Base-by-base conservation (phyloP, 2,329 filamentous ascomycete genomes). In the Diaporthe sp. region DNA sequence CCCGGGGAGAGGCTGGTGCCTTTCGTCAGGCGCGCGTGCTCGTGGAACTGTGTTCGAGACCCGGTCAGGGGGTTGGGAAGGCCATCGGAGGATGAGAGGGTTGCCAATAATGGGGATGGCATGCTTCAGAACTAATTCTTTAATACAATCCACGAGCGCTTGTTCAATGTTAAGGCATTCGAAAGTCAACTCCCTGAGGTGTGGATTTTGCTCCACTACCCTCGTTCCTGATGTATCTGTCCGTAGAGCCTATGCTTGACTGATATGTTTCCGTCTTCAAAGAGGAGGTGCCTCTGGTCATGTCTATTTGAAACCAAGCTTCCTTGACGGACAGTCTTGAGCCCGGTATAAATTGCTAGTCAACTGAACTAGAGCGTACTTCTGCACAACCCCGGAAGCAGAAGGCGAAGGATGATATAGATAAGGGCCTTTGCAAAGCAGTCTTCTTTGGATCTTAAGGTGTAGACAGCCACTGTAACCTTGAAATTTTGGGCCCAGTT, bases 1-100 rank as follows among this genome's bases (percentile, higher is more conserved):
- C 76, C 81, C 37, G 82, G 83, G 1, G 85, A 86, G 75, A 82
- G 80, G 63, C 83, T 80, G 3, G 82, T 89, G n/a, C 87, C 88
- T 0, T 89, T 90, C 77, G 72, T 88, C 39, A 82, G 85, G 71
- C 82, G 83, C n/a, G 87, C 85, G 9, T 90, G 89, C 78, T 89
- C 88, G 4, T 89, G 86, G 86, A 82, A 78, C 15, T 90, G 89
- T 67, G 80, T 87, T 0, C 88, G 72, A n/a, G 90, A 75, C 47
- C 71, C 55, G 20, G 12, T 37, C 4, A 71, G 76, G 71, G 76
- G 76, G 2, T 15, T 76, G 49, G 67, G 68, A 31, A 47, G 17
- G 15, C 57, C 13, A 25, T 13, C n/a, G 44, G 28, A 17, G 17
- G 28, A 44, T n/a, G 34, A n/a, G 12, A 31, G 31, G 15, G 20